Conservation (phyloP, 2,329 filamentous ascomycete species). For the Fusarium robinianum region DNA sequence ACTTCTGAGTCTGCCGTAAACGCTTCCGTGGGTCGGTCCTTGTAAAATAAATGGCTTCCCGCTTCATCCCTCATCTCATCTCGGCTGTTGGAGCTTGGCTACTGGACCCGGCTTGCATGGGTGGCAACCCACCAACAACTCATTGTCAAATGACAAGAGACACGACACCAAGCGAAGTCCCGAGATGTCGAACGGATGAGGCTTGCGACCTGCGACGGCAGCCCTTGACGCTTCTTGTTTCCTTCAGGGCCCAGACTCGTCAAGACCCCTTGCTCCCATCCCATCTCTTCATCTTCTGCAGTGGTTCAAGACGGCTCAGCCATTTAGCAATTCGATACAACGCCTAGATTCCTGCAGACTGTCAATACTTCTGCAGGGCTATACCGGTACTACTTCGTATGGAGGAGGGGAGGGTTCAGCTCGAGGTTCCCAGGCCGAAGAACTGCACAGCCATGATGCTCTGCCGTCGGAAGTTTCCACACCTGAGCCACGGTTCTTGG, state of each 20-base stretch:
- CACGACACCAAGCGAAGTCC: too few species aligned
- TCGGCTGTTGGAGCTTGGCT: slow-evolving; percentile 33
- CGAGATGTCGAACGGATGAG: too few species aligned
- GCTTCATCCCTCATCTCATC: slow-evolving; percentile 22
- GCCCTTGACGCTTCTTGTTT: too few species aligned
- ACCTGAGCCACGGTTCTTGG: too few species aligned
- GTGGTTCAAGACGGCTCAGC: too few species aligned
- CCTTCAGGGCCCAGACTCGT: slow-evolving; percentile 14
- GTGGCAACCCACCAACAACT: not conserved
- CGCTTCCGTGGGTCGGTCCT: slow-evolving; percentile 3
- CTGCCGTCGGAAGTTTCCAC: slow-evolving; percentile 8
- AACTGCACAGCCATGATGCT: slow-evolving; percentile 24
- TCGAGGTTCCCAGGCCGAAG: slow-evolving; percentile 11
- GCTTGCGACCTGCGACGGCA: too few species aligned
- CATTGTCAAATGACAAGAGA: too few species aligned
- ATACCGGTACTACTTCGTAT: too few species aligned
- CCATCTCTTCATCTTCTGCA: too few species aligned
- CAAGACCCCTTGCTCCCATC: slow-evolving; percentile 7
- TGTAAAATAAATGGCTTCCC: slow-evolving; percentile 7
- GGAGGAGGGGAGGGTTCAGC: too few species aligned
- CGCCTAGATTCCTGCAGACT: slow-evolving; percentile 3
- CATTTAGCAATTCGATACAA: slow-evolving; percentile 2
- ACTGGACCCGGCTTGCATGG: slow-evolving; percentile 6
- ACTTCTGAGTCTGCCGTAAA: slow-evolving; percentile 12
- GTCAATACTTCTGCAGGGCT: too few species aligned